phyloP scores from a whole-genome alignment of 202 grass and related monocot genomes.

The Schoenoplectus tabernaemontani region DNA sequence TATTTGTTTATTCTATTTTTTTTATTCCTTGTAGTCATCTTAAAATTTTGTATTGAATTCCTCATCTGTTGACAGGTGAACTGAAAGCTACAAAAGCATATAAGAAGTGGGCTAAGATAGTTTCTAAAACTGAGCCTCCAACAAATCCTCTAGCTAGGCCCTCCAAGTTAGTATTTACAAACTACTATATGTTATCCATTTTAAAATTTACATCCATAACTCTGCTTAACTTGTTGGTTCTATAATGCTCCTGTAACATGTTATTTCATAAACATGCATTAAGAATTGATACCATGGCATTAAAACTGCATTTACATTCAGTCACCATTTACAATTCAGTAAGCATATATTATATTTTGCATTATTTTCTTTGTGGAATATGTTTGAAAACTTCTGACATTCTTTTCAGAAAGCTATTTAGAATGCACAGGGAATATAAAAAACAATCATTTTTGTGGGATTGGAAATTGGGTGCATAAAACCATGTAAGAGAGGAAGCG shows the following conservation, averaged over 20 bases:
- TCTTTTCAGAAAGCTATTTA: not conserved
- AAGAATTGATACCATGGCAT: not conserved
- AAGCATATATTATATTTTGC: not conserved
- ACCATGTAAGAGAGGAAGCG: not conserved
- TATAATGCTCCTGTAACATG: not conserved
- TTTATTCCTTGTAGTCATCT: not conserved
- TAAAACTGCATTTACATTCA: not conserved
- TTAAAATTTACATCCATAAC: not conserved
- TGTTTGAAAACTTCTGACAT: not conserved
- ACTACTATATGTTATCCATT: not conserved
- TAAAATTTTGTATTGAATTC: not conserved
- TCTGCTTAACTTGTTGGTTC: not conserved
- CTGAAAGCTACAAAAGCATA: conserved; percentile 68
- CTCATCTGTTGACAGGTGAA: conserved; percentile 40
- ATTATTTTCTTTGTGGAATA: not conserved
- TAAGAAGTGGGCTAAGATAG: conserved; percentile 76
- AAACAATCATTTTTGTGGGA: not conserved
- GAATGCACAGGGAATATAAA: not conserved
- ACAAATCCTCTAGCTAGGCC: conserved; percentile 72
- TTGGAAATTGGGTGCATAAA: not conserved
- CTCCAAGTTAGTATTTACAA: conserved; percentile 51
- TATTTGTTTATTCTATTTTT: not conserved
- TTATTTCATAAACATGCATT: not conserved
- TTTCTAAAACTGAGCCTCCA: conserved; percentile 71
- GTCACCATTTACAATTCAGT: not conserved